Conservation (phyloP, 148 eudicot genomes). For the Drosera capensis region DNA sequence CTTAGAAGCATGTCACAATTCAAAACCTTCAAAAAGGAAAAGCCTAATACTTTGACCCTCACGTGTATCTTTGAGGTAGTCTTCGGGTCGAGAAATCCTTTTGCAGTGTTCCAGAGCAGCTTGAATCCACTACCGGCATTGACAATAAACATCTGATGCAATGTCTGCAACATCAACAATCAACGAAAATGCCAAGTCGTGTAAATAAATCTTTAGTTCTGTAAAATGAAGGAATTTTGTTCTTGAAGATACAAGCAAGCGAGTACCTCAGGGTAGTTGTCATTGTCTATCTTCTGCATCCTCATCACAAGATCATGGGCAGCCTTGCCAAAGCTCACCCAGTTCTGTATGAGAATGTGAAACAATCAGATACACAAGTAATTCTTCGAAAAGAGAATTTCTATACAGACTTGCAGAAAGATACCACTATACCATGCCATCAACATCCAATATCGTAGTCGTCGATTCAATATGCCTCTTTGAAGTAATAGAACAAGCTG, state of each 20-base stretch:
- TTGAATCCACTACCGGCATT: conserved; percentile 93
- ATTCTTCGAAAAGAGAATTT: neutral
- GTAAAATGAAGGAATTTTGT: too few relatives aligned
- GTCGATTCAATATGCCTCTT: conserved; percentile 86
- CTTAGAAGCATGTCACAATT: conserved; percentile 1
- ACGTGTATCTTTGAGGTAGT: conserved; percentile 88
- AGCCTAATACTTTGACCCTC: conserved; percentile 6
- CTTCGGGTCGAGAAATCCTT: conserved; percentile 76
- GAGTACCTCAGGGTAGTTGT: conserved; percentile 88
- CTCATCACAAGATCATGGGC: conserved; percentile 84
- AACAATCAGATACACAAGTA: neutral
- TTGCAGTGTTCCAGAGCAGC: conserved; percentile 62
- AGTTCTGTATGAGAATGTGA: conserved; percentile 35
- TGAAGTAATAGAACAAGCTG: conserved; percentile 91
- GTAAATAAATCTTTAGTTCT: too few relatives aligned
- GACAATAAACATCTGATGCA: conserved; percentile 85
- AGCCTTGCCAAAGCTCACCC: conserved; percentile 92
- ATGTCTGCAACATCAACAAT: conserved; percentile 70
- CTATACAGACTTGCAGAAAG: neutral
- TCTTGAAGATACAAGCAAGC: too few relatives aligned
- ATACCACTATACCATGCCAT: conserved; percentile 53
- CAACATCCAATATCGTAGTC: conserved; percentile 76
- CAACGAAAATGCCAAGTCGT: too few relatives aligned
- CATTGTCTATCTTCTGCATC: conserved; percentile 88
- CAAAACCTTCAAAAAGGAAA: neutral